Evolutionary conservation across 371 early-diverging fungal species (phyloP), one percentile per base, ranked within the genome.

Genomic region (Actinomortierella ambigua): DNA sequence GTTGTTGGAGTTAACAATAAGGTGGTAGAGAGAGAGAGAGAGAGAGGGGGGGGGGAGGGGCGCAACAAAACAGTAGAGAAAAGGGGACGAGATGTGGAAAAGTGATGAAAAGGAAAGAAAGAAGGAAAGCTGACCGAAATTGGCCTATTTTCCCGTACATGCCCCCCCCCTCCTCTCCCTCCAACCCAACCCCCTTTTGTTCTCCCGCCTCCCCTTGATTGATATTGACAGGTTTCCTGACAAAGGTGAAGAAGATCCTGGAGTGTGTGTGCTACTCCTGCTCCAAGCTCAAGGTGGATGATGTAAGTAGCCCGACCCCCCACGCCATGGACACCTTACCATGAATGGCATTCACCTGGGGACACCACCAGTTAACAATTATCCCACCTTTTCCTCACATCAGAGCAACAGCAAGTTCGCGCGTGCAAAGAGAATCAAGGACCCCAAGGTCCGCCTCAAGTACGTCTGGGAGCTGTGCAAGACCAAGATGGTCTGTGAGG

Each of bases 221-320:
- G n/a, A n/a, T 57, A 41, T 56, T 48, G 26, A 59, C 67, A 88
- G 90, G 90, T 63, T 93, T 93, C 76, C 77, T 93, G 43, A 82
- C 82, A 54, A 91, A 90, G 80, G 91, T 97, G 61, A 99, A 99
- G 79, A 99, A 99, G 83, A 89, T 99, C 46, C 86, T 99, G 23
- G 99, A 99, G 83, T 95, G 98, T 81, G 95, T 99, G 53, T 99
- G 99, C 84, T 93, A 92, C 79, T 90, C 90, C 68, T 99, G 99
- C 80, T 95, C 96, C n/a, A 96, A 94, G 77, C 88, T 99, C 53
- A 97, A 98, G 81, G 85, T 90, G 7, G 93, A 94, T 68, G 87
- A 85, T 59, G 86, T 88, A 79, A 69, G 84, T 81, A 28, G 17
- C 18, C 43, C 20, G 50, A 5, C 40, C 42, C 53, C 50, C n/a